Evolutionary conservation across 2,329 filamentous ascomycete genomes (phyloP), one percentile per base, ranked within the genome.

Genomic region (Verticillium tricorpus): DNA sequence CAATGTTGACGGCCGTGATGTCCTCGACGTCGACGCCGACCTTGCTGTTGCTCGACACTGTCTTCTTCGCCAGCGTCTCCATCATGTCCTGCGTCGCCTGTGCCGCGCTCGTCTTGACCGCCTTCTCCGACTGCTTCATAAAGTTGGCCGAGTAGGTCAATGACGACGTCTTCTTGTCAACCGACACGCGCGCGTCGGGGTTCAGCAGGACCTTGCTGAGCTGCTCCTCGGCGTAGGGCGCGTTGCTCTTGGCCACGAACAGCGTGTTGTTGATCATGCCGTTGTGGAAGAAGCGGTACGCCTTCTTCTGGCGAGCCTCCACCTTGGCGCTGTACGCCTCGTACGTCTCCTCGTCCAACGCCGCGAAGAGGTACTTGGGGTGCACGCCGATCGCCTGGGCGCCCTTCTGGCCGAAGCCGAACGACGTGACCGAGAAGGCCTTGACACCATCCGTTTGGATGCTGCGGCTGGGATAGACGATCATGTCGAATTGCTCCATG

Each of bases 401-500:
- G 73, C 95, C 95, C 87, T 99, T 99, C 78, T 99, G 95, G 69
- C 95, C 95, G 82, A 99, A 99, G 78, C 95, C 95, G 76, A 99
- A 99, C 0, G 96, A 99, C 7, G 96, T 99, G 66, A 99, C 92
- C 1, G 93, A 97, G 85, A 99, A 98, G 15, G 95, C 96, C 81
- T 98, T 99, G 83, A 99, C 85, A 66, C 95, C 95, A 71, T 99
- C 95, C 8, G 95, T 99, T 82, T 99, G 95, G 69, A 99, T 93
- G 76, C 88, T 91, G 70, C 91, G 91, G 79, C 91, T 97, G 56
- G 95, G 95, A 79, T 97, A 99, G 66, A 98, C 92, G 69, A 99
- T 96, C 80, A 97, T 91, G 75, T 99, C 95, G 69, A 95, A 99
- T 75, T 97, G 86, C 84, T 98, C 94, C 91, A 99, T 96, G 69